phyloP scores from a whole-genome alignment of 2,329 filamentous ascomycete genomes.

The Calonectria multiphialidica region DNA sequence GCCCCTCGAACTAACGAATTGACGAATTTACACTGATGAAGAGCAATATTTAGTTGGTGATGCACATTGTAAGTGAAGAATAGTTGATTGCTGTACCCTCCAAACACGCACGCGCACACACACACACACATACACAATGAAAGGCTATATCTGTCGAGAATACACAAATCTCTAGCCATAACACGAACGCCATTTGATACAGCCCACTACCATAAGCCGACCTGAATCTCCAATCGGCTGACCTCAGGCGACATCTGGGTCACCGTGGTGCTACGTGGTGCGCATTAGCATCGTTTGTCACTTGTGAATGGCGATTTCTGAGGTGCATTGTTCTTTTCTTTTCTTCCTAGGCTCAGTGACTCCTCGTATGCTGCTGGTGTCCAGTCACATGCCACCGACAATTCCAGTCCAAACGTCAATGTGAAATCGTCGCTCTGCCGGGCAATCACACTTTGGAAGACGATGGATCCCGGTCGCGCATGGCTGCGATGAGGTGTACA shows the following conservation, averaged over 20 bases:
- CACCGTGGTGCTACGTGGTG: constrained; percentile 26
- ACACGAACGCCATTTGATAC: neutral
- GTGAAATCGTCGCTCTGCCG: neutral
- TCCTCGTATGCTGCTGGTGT: neutral
- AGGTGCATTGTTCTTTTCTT: neutral
- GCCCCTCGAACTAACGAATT: neutral
- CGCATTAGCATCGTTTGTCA: neutral
- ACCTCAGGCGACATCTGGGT: constrained; percentile 28
- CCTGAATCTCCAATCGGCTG: constrained; percentile 18
- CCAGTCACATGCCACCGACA: neutral
- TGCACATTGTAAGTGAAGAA: neutral
- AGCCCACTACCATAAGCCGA: neutral
- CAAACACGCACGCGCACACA: too few relatives aligned
- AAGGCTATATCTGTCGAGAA: neutral
- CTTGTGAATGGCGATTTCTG: neutral
- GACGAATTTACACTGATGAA: neutral
- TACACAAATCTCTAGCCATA: neutral
- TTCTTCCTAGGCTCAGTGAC: neutral
- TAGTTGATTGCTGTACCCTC: too few relatives aligned
- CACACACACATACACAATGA: neutral
- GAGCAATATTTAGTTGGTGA: neutral
- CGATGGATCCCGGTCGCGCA: neutral
- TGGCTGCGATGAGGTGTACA: neutral
- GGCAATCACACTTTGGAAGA: neutral
- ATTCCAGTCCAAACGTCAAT: neutral